Percentiles rank a stretch among this genome's conserved stretches.
Conservation (phyloP, 495 filamentous ascomycete species). For the Penicillium crystallinum region DNA sequence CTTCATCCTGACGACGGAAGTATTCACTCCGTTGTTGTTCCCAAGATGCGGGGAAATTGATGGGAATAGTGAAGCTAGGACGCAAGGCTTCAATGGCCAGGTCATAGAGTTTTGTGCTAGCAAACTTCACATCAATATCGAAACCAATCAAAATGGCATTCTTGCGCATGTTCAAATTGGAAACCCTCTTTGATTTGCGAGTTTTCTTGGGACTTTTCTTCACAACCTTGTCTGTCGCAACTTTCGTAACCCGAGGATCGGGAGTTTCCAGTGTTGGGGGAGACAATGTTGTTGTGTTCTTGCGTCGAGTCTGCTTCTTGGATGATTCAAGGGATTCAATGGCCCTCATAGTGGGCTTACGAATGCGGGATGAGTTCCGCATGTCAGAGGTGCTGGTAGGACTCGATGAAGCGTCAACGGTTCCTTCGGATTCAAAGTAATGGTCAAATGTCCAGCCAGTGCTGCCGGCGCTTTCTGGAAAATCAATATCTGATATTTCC, state of each 20-base stretch:
- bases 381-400: constrained; percentile 29
- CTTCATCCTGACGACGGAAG: not conserved
- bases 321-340: constrained; percentile 34
- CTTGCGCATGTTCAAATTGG: constrained; percentile 2
- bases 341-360: constrained; percentile 38
- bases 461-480: constrained; percentile 7
- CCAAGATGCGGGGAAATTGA: constrained; percentile 12
- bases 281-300: not conserved
- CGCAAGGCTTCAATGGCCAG: constrained; percentile 22
- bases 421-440: constrained; percentile 24
- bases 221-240: not conserved
- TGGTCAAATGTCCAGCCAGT: constrained; percentile 15
- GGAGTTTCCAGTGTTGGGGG: constrained; percentile 8
- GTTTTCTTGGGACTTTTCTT: constrained; percentile 7
- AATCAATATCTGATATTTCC: constrained; percentile 10
- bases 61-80: constrained; percentile 14
- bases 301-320: constrained; percentile 18
- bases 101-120: constrained; percentile 24
- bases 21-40: constrained; percentile 18
- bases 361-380: constrained; percentile 29
- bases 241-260: not conserved
- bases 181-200: constrained; percentile 3
- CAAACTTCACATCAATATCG: constrained; percentile 9
- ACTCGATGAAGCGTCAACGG: constrained; percentile 20
- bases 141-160: not conserved